Base-by-base conservation (phyloP, 495 filamentous ascomycete species). In the Haplographium delicatum region DNA sequence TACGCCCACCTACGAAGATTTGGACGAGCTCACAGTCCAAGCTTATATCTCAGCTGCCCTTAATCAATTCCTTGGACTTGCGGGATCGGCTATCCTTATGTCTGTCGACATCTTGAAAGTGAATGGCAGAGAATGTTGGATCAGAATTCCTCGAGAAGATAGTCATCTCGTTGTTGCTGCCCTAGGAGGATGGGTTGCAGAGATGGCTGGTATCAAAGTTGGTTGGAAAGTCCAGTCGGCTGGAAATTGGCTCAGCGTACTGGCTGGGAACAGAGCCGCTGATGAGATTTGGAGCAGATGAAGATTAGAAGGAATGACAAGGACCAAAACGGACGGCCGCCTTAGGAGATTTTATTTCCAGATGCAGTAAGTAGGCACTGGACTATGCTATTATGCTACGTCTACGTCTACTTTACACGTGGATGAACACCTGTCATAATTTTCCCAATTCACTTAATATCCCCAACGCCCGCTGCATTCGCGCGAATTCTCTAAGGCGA, bases 61-160 rank as follows among this genome's bases (percentile, higher is more conserved):
- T 1, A 76, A 74, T 7, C 86, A 90, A 60, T 95, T 87, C 68
- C 80, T 96, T 16, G 91, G 91, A 7, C 59, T 85, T 25, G 79
- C 80, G 2, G 91, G 91, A 26, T 72, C 84, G 4, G 79, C 84
- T 1, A 88, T 96, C 18, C n/a, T n/a, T n/a, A n/a, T n/a, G n/a
- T 70, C 84, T 0, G 66, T 96, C 51, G 91, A 96, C 58, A 83
- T 96, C 26, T 72, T 96, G 6, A 80, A 86, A 35, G 66, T 86
- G 4, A 67, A 75, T 6, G 73, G 64, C 1, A 53, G 62, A 22
- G 69, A 78, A 11, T 75, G 76, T 26, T 95, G 88, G 87, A 69
- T 96, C 25, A 78, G 91, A 15, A 68, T 95, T 1, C 86, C 91
- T 0, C 62, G 78, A 34, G 74, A 78, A 46, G 88, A 96, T 59